These are phyloP conservation scores for Geotrichum aggregatum DNA, from an alignment of 1,139 yeast genomes.

Conservation along the genomic window DNA sequence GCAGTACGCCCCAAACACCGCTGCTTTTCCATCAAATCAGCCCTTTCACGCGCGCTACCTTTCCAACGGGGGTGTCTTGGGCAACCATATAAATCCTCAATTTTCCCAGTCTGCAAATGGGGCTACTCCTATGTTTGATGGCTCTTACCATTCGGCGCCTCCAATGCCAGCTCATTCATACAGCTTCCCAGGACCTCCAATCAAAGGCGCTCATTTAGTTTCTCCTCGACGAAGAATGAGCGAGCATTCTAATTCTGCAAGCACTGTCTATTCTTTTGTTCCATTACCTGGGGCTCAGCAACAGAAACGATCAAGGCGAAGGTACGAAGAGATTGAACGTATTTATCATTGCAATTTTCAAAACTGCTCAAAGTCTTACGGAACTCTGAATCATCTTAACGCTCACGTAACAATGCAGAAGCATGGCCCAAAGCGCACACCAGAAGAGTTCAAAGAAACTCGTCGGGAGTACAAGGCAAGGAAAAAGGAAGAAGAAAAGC, in stretches of 20 bases:
- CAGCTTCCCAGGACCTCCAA: neutral
- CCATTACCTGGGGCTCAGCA: slow-evolving; percentile 34
- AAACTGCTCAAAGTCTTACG: slow-evolving; percentile 67
- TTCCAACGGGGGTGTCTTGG: too few species aligned
- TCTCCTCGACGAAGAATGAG: neutral
- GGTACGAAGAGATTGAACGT: slow-evolving; percentile 67
- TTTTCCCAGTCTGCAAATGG: neutral
- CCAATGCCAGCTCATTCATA: neutral
- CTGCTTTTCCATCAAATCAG: too few species aligned
- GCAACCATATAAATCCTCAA: neutral
- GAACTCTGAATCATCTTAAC: slow-evolving; percentile 70
- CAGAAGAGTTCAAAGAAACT: slow-evolving; percentile 59
- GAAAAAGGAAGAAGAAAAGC: slow-evolving; percentile 27
- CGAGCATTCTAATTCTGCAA: neutral
- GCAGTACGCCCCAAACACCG: too few species aligned
- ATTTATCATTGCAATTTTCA: slow-evolving; percentile 58
- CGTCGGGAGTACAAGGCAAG: slow-evolving; percentile 37
- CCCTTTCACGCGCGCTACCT: too few species aligned
- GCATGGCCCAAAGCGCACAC: slow-evolving; percentile 66
- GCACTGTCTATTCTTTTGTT: slow-evolving; percentile 32
- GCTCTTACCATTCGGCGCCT: neutral
- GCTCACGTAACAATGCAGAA: slow-evolving; percentile 70
- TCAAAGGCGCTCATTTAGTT: neutral
- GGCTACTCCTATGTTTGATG: neutral
- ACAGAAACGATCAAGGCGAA: slow-evolving; percentile 56